These are phyloP conservation scores for Tricholoma sp. DNA, from an alignment of 768 basidiomycete species.

Conservation along the genomic window DNA sequence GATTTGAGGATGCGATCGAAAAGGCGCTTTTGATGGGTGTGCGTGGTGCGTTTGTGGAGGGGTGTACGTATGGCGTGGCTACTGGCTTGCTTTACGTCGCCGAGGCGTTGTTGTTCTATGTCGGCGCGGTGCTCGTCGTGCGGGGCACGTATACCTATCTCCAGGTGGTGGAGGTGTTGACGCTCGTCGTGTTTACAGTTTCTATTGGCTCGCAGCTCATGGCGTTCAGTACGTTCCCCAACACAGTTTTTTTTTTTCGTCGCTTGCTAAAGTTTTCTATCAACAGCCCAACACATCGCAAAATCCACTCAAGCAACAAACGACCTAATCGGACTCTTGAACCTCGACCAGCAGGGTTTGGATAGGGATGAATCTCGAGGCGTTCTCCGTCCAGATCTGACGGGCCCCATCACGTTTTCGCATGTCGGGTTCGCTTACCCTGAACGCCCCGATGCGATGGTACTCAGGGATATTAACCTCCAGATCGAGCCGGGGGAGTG, in stretches of 20 bases:
- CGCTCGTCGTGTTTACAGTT: conserved; percentile 89
- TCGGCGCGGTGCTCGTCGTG: conserved; percentile 65
- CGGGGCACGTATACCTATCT: conserved; percentile 68
- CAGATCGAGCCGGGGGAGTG: conserved; percentile 70
- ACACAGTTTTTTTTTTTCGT: conserved; percentile 1
- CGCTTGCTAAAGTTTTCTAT: no score
- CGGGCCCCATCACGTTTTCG: conserved; percentile 63
- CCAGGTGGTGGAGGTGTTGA: conserved; percentile 44
- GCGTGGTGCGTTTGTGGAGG: conserved; percentile 81
- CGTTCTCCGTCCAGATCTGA: conserved; percentile 54
- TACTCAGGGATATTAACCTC: conserved; percentile 67
- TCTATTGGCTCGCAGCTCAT: conserved; percentile 88
- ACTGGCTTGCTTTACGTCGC: conserved; percentile 83
- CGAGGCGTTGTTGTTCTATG: conserved; percentile 53
- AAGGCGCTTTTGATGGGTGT: conserved; percentile 63
- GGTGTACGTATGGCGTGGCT: conserved; percentile 76
- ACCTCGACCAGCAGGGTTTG: conserved; percentile 49
- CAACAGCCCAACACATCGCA: conserved; percentile 72
- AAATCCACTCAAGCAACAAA: conserved; percentile 80
- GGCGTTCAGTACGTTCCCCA: conserved; percentile 74
- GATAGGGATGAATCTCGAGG: conserved; percentile 72
- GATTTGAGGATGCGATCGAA: conserved; percentile 59
- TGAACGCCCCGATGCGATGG: conserved; percentile 61
- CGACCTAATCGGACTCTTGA: conserved; percentile 68
- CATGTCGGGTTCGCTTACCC: conserved; percentile 86